A percentile compares a stretch with the other conserved stretches of the same genome.
These are phyloP conservation scores for Nannochloropsis gaditana DNA, from an alignment of 108 stramenopile genomes.

Conservation along the genomic window DNA sequence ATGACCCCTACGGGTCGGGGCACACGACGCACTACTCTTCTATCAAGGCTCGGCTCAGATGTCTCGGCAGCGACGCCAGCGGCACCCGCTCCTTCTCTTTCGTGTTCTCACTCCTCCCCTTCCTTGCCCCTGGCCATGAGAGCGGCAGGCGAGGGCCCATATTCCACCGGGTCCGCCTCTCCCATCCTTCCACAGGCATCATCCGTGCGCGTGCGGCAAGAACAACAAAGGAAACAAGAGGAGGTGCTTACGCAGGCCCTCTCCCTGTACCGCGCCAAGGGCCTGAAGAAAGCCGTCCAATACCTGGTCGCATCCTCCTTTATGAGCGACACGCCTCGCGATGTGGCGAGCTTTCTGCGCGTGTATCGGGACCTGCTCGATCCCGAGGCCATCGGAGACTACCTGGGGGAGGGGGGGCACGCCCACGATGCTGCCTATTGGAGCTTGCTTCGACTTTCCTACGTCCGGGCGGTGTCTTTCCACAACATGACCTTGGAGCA, in stretches of 20 bases:
- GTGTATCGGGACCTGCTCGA: slow-evolving; percentile 72
- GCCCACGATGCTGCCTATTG: slow-evolving; percentile 19
- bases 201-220: background rate
- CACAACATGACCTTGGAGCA: slow-evolving; percentile 86
- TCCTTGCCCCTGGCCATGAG: background rate
- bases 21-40: too few species aligned
- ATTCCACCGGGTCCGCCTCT: background rate
- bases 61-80: too few species aligned
- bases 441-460: slow-evolving; percentile 42
- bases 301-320: slow-evolving; percentile 80
- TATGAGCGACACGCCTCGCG: slow-evolving; percentile 77
- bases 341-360: slow-evolving; percentile 75
- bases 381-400: slow-evolving; percentile 73
- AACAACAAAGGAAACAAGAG: slow-evolving; percentile 34
- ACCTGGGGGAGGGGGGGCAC: slow-evolving; percentile 68
- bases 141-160: background rate
- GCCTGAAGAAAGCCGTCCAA: slow-evolving; percentile 81
- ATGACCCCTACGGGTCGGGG: too few species aligned
- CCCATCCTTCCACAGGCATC: background rate
- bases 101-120: background rate
- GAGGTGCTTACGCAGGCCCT: slow-evolving; percentile 59
- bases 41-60: too few species aligned
- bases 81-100: background rate
- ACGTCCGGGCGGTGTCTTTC: slow-evolving; percentile 78
- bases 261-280: slow-evolving; percentile 67